Percentiles rank a stretch among this genome's conserved stretches.
Conservation (phyloP, 2,329 filamentous ascomycete species). For the Blumeria graminis region DNA sequence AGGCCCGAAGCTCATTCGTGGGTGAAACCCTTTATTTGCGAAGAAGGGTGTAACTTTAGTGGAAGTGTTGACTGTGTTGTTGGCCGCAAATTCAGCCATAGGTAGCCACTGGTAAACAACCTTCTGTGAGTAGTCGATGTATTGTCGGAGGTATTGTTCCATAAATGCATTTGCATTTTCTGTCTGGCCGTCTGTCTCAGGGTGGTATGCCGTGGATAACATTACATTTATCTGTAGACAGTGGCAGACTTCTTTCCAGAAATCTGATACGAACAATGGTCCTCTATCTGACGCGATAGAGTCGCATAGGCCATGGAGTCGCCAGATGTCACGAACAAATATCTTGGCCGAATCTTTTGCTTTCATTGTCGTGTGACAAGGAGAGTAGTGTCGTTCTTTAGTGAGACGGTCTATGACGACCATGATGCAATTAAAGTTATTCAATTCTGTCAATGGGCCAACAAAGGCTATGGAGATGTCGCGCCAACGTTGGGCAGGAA, state of each 20-base stretch:
- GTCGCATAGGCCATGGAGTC: too few species aligned
- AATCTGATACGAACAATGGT: neutral
- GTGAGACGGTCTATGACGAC: neutral
- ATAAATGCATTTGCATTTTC: slow-evolving; percentile 2
- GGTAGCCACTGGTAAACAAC: slow-evolving; percentile 1
- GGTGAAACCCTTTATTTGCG: neutral
- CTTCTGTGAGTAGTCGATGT: slow-evolving; percentile 4
- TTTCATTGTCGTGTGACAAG: neutral
- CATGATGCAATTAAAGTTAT: neutral
- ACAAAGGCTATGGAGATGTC: too few species aligned
- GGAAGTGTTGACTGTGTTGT: neutral
- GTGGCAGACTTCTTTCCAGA: neutral
- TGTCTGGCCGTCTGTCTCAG: neutral
- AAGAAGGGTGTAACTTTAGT: neutral
- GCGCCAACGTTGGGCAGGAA: too few species aligned
- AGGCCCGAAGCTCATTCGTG: neutral
- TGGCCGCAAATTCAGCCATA: slow-evolving; percentile 2
- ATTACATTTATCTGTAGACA: neutral
- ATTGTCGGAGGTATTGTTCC: slow-evolving; percentile 2
- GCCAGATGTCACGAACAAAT: too few species aligned
- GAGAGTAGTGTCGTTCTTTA: neutral
- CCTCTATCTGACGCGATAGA: too few species aligned
- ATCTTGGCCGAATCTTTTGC: too few species aligned
- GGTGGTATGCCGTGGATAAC: slow-evolving; percentile 4
- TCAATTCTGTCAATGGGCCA: too few species aligned